A percentile compares a stretch with the other conserved stretches of the same genome.
phyloP scores from a whole-genome alignment of 108 stramenopile species.

The Skeletonema marinoi region DNA sequence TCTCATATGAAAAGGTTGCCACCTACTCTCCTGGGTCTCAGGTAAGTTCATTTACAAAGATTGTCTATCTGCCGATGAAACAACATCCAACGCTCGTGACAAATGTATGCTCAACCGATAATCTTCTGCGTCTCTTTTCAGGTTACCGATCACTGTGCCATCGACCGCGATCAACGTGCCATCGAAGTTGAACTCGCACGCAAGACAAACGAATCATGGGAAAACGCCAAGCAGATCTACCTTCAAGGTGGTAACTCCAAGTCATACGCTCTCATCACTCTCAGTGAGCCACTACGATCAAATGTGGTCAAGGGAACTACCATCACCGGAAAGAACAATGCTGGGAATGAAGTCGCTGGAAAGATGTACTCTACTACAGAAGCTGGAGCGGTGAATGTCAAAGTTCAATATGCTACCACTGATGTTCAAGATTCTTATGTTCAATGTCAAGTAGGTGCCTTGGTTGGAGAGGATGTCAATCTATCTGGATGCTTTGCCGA shows the following conservation, averaged over 20 bases:
- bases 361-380: slow-evolving; percentile 40
- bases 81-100: neutral
- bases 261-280: slow-evolving; percentile 58
- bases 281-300: slow-evolving; percentile 41
- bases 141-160: slow-evolving; percentile 57
- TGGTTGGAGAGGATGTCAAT: slow-evolving; percentile 20
- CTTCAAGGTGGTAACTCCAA: slow-evolving; percentile 68
- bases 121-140: neutral
- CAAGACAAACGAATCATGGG: slow-evolving; percentile 36
- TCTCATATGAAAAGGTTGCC: slow-evolving; percentile 57
- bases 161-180: slow-evolving; percentile 76
- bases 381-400: slow-evolving; percentile 37
- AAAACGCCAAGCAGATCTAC: slow-evolving; percentile 55
- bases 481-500: slow-evolving; percentile 13
- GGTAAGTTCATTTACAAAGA: slow-evolving; percentile 67
- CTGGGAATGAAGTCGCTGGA: slow-evolving; percentile 51
- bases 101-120: neutral
- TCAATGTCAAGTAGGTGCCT: slow-evolving; percentile 73
- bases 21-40: slow-evolving; percentile 62
- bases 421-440: slow-evolving; percentile 58
- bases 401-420: slow-evolving; percentile 55
- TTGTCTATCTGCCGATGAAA: neutral
- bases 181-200: slow-evolving; percentile 55
- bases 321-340: slow-evolving; percentile 44
- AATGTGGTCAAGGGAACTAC: slow-evolving; percentile 25